Evolutionary conservation across 2,329 filamentous ascomycete genomes (phyloP), one percentile per base, ranked within the genome.

Genomic region (Exophiala spinifera): DNA sequence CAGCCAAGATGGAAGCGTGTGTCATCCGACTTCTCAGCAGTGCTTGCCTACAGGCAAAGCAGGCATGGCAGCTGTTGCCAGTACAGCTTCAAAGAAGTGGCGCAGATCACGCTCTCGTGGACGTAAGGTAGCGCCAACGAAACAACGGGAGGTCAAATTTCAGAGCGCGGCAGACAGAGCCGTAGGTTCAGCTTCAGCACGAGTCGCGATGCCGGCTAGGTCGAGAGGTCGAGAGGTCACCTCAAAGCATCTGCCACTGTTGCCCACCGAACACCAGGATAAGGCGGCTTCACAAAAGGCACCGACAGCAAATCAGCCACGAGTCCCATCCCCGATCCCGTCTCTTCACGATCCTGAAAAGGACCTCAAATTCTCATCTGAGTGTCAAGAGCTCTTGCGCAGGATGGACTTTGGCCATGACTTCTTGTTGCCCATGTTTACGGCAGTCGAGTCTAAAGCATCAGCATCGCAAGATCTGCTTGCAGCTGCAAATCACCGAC

Each of bases 261-360:
- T 36, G 17, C 51, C 21, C 23, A 39, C 28, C 15, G 39, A 23
- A 31, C 28, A 31, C 28, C 28, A 10, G 28, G 4, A 10, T 10
- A 31, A 31, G 28, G 6, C 3, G 3, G 4, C 11, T 31, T 6
- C 28, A 5, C 28, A 31, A 10, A 10, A 31, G 28, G 10, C 28
- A 10, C 28, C 8, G 7, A 31, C 7, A 31, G 28, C 6, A 10
- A 6, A 36, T 23, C 42, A 21, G n/a, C 37, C 23, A 10, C 49
- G 42, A 14, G 15, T 49, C 28, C 19, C 31, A 21, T 60, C 57
- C 10, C 46, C 53, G 20, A 40, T 59, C 11, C 57, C 53, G 14
- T 62, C 57, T 10, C 57, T 62, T 20, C 55, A 59, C 28, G 52
- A 59, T 39, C 60, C 60, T 4, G 46, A 60, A 36, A 60, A 57